These are phyloP conservation scores for Umbelopsis ramanniana DNA, from an alignment of 192 early-diverging fungal genomes.

Conservation along the genomic window DNA sequence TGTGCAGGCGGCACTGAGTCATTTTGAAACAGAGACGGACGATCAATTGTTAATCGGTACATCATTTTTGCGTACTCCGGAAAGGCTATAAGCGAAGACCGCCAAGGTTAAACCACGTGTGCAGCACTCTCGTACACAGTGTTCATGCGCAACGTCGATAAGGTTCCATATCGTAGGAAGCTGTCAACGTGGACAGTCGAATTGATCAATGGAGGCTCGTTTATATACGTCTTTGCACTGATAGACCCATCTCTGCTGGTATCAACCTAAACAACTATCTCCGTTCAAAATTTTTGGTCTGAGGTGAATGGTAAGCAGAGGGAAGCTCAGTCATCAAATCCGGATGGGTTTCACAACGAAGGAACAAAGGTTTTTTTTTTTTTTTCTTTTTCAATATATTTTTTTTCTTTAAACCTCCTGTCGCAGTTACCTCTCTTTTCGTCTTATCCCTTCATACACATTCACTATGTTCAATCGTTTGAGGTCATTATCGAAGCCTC, in stretches of 20 bases:
- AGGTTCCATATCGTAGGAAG: not conserved
- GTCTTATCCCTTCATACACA: not conserved
- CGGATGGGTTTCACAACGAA: not conserved
- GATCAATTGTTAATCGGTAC: not conserved
- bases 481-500: not conserved
- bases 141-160: not conserved
- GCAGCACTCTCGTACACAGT: not conserved
- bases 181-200: not conserved
- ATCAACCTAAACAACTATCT: not conserved
- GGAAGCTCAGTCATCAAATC: not conserved
- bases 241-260: too few relatives aligned
- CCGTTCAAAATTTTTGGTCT: not conserved
- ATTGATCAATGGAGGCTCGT: not conserved
- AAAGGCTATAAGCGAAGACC: not conserved
- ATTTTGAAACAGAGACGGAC: not conserved
- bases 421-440: not conserved
- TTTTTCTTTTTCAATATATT: not conserved
- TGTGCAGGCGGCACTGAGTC: too few relatives aligned
- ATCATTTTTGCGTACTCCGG: not conserved
- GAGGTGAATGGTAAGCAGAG: conserved; percentile 9
- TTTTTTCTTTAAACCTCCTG: not conserved
- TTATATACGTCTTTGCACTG: not conserved
- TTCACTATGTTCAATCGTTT: conserved; percentile 5
- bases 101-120: not conserved
- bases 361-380: not conserved